Base-by-base conservation (phyloP, 2,329 filamentous ascomycete species). In the Ceratocystis eucalypticola region DNA sequence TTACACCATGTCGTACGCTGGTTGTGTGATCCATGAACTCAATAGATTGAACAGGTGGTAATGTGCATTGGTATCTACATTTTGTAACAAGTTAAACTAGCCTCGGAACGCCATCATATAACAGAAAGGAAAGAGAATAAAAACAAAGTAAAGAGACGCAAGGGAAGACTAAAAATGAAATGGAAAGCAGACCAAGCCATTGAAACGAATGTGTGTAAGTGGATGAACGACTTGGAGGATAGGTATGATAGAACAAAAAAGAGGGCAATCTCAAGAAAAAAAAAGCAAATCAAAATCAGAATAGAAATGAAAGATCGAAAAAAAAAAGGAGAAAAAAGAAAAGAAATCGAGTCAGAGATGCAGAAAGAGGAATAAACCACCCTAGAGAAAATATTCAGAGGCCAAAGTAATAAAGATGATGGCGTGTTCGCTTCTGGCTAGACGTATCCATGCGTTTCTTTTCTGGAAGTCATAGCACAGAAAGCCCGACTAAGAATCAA, bases 81-180 rank as follows among this genome's bases (percentile, higher is more conserved):
- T 57, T 57, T 64, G 55, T 61, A 66, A 66, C 44, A 61, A 61
- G 57, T 50, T 61, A 50, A 61, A 61, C 48, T 45, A 61, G 46
- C 65, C 65, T 64, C 37, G 50, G 44, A 67, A 67, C 66, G 66
- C 66, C 66, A 65, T 67, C 66, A 57, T 65, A 50, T 65, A 65
- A 30, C 55, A 46, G 8, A 30, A 62, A 62, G 53, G 20, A 53
- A 62, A 66, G 50, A 5, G 17, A 61, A 46, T 25, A 61, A 61
- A 55, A 48, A 48, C 44, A 53, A 66, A 45, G 22, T n/a, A 53
- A 64, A 64, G 7, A 6, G 61, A 44, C 50, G 53, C 63, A 65
- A 62, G 25, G 64, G 33, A 53, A 63, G 37, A 62, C 15, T 25
- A 61, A 65, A n/a, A 59, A 5, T 25, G 15, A 57, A 55, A 65